Conservation (phyloP, 2,329 filamentous ascomycete genomes). For the Xylariaceae sp. region DNA sequence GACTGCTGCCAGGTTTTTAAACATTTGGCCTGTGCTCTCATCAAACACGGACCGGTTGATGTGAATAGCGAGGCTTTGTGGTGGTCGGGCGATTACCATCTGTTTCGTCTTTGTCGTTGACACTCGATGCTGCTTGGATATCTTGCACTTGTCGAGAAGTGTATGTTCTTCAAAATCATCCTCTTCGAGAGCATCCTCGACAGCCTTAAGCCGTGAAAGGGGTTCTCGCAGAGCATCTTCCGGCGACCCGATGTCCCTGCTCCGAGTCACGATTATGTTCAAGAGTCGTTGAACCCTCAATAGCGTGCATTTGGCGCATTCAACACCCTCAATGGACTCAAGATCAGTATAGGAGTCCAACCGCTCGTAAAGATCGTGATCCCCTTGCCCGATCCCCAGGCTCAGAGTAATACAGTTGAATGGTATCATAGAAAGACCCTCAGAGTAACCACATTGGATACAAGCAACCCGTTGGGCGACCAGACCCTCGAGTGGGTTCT, state of each 20-base stretch:
- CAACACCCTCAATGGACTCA: conserved; percentile 85
- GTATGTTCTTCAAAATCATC: conserved; percentile 80
- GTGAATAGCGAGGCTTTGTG: conserved; percentile 81
- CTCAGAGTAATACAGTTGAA: conserved; percentile 94
- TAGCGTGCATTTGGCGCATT: conserved; percentile 90
- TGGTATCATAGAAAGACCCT: conserved; percentile 86
- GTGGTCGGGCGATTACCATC: conserved; percentile 81
- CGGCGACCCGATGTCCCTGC: conserved; percentile 43
- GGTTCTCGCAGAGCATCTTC: conserved; percentile 59
- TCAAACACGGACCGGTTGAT: conserved; percentile 93
- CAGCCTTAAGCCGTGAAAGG: conserved; percentile 63
- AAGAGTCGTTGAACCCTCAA: conserved; percentile 60
- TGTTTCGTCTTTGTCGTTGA: conserved; percentile 88
- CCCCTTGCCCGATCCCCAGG: conserved; percentile 65
- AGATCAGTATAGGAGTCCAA: conserved; percentile 84
- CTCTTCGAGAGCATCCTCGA: conserved; percentile 75
- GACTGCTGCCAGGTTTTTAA: conserved; percentile 83
- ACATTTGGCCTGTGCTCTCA: conserved; percentile 76
- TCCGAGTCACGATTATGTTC: conserved; percentile 51
- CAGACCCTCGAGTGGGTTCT: conserved; percentile 86
- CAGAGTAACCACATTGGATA: conserved; percentile 81
- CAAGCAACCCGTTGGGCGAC: conserved; percentile 90
- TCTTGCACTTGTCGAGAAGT: conserved; percentile 67
- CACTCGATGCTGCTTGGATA: conserved; percentile 70
- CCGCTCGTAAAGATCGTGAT: conserved; percentile 77